Conservation (phyloP, 148 eudicot genomes). For the Selenicereus undatus region DNA sequence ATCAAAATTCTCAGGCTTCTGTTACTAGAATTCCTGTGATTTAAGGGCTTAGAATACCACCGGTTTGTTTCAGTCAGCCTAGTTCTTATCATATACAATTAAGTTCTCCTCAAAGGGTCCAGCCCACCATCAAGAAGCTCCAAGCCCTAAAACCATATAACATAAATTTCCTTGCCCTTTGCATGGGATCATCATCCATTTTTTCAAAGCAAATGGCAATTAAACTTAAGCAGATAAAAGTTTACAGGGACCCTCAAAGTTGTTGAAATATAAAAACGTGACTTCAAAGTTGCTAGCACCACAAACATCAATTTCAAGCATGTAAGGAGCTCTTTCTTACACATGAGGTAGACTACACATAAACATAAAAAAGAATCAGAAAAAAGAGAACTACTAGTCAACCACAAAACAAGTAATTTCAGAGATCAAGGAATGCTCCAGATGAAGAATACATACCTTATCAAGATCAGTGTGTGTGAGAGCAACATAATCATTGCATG, state of each 20-base stretch:
- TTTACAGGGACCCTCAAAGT: neutral
- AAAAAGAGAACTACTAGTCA: neutral
- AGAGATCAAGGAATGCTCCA: neutral
- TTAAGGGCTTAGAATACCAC: no score
- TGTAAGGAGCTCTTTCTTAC: neutral
- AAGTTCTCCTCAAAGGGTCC: neutral
- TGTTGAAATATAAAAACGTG: no score
- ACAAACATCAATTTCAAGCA: neutral
- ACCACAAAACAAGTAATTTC: neutral
- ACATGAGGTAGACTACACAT: neutral
- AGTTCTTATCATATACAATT: no score
- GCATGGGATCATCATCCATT: no score
- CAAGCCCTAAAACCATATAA: no score
- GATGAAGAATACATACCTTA: constrained; percentile 39
- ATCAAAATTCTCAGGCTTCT: neutral
- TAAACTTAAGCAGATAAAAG: no score
- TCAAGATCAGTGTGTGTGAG: constrained; percentile 95
- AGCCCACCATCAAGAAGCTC: neutral
- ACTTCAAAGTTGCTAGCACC: neutral
- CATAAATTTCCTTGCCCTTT: no score
- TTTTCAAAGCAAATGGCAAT: no score
- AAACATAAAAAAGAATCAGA: neutral
- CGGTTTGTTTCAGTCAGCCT: no score
- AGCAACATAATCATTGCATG: constrained; percentile 96
- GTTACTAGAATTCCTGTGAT: no score